A percentile compares a stretch with the other conserved stretches of the same genome.
Evolutionary conservation across 139 green algal genomes (phyloP).

Genomic region (Spirogloea muscicola): DNA sequence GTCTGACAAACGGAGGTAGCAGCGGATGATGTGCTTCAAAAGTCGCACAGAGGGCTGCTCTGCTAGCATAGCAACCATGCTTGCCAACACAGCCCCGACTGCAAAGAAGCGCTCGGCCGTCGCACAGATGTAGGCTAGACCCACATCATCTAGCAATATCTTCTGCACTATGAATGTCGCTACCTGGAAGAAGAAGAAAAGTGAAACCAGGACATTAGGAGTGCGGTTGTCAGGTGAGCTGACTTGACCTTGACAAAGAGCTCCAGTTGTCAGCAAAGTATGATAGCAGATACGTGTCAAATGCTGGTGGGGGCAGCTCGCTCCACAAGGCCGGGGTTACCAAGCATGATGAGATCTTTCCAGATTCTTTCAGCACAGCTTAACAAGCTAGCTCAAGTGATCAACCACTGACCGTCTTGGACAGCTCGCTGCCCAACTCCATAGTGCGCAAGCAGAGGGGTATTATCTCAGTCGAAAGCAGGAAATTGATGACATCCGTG

Average conservation of each 20-base stretch:
- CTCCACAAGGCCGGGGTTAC: too few species aligned
- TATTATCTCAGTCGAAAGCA: slow-evolving; percentile 98
- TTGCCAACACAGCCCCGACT: slow-evolving; percentile 84
- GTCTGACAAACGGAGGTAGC: slow-evolving; percentile 91
- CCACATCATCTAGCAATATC: slow-evolving; percentile 92
- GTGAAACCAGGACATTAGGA: too few species aligned
- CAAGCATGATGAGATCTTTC: too few species aligned
- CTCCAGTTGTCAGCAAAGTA: too few species aligned
- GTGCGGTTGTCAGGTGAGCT: too few species aligned
- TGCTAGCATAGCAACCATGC: slow-evolving; percentile 67
- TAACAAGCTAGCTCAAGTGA: too few species aligned
- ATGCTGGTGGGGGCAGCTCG: too few species aligned
- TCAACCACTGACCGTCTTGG: slow-evolving; percentile 80
- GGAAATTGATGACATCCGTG: slow-evolving; percentile 97
- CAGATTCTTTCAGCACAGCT: too few species aligned
- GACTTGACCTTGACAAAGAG: too few species aligned
- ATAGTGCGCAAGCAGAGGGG: slow-evolving; percentile 95
- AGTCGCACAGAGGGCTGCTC: slow-evolving; percentile 88
- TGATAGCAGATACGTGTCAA: too few species aligned
- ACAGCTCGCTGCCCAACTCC: slow-evolving; percentile 96
- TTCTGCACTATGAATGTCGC: slow-evolving; percentile 99
- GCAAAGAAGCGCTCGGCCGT: slow-evolving; percentile 98
- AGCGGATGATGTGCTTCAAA: slow-evolving; percentile 99
- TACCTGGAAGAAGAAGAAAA: too few species aligned
- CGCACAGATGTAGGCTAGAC: slow-evolving; percentile 95